Percentiles rank a stretch among this genome's conserved stretches.
Evolutionary conservation across 805 yeast species (phyloP).

Genomic region (Ogataea kodamae): DNA sequence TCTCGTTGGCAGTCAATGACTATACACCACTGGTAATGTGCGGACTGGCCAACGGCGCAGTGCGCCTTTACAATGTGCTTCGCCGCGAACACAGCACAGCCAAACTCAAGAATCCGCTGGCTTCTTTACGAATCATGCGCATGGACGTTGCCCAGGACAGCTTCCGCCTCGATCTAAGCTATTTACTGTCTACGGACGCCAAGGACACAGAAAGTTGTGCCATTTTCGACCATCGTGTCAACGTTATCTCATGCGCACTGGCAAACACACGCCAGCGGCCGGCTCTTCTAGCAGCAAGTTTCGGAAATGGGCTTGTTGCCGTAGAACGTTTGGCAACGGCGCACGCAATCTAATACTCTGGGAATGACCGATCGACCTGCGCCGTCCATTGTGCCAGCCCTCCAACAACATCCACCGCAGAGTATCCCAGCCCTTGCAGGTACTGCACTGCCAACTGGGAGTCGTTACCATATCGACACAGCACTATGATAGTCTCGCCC

Average conservation of each 20-base stretch:
- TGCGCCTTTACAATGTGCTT: conserved; percentile 18
- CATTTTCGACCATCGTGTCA: conserved; percentile 17
- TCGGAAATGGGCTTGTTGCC: conserved; percentile 30
- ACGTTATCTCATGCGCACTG: conserved; percentile 20
- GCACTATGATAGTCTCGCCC: conserved; percentile 55
- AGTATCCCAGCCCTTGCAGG: conserved; percentile 48
- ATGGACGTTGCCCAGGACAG: conserved; percentile 19
- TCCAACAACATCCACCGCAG: conserved; percentile 63
- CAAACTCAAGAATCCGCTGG: conserved; percentile 11
- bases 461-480: conserved; percentile 90
- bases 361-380: conserved; percentile 55
- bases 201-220: conserved; percentile 9
- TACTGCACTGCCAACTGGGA: conserved; percentile 71
- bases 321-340: conserved; percentile 26
- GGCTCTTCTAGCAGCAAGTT: conserved; percentile 23
- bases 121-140: conserved; percentile 23
- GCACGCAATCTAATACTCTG: conserved; percentile 46
- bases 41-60: conserved; percentile 19
- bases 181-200: conserved; percentile 12
- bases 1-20: conserved; percentile 15
- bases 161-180: conserved; percentile 24
- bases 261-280: conserved; percentile 17
- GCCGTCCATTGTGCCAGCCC: conserved; percentile 72
- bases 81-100: conserved; percentile 14
- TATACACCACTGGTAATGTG: conserved; percentile 17